Percentiles rank a stretch among this genome's conserved stretches.
Evolutionary conservation across 192 early-diverging fungal genomes (phyloP).

Genomic region (Backusella psychrophila): DNA sequence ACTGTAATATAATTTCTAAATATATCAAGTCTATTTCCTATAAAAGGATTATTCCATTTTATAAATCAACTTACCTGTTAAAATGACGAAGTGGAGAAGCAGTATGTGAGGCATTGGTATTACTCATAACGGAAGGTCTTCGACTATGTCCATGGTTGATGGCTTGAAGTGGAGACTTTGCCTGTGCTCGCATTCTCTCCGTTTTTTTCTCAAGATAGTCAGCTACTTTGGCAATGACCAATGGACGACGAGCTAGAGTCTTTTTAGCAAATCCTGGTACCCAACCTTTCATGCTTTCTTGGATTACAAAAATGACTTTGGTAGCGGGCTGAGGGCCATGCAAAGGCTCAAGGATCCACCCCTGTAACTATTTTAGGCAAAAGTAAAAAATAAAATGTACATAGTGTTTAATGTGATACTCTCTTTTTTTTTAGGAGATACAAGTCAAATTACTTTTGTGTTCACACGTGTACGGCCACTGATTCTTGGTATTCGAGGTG

Average conservation of each 20-base stretch:
- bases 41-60: not conserved
- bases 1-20: slow-evolving; percentile 6
- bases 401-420: not conserved
- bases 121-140: slow-evolving; percentile 30
- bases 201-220: slow-evolving; percentile 52
- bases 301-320: slow-evolving; percentile 54
- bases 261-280: slow-evolving; percentile 58
- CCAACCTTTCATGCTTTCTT: slow-evolving; percentile 50
- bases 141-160: slow-evolving; percentile 31
- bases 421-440: not conserved
- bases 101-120: not conserved
- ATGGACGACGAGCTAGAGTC: slow-evolving; percentile 44
- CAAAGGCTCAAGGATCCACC: slow-evolving; percentile 57
- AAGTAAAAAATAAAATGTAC: too few relatives aligned
- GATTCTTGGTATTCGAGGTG: slow-evolving; percentile 49
- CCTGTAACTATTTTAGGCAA: slow-evolving; percentile 39
- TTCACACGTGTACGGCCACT: slow-evolving; percentile 45
- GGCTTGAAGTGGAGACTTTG: slow-evolving; percentile 27
- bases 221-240: slow-evolving; percentile 50
- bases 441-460: slow-evolving; percentile 32
- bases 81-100: not conserved
- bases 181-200: slow-evolving; percentile 29
- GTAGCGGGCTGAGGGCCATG: slow-evolving; percentile 43
- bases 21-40: not conserved
- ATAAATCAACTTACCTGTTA: not conserved